Conservation (phyloP, 768 basidiomycete species). For the Tricholoma furcatifolium region DNA sequence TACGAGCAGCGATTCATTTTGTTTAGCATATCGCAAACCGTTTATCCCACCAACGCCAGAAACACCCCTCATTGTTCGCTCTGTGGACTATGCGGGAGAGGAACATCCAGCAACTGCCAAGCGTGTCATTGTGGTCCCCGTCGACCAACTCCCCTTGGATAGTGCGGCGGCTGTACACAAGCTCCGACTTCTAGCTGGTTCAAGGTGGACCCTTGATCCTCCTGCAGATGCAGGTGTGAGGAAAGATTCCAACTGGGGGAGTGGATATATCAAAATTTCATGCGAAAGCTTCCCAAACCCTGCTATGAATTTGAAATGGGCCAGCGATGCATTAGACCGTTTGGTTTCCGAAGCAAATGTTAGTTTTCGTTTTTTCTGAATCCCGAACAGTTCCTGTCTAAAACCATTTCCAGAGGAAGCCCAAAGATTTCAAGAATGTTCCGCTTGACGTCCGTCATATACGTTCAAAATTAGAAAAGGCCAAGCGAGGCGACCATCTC, state of each 20-base stretch:
- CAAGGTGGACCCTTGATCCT: slow-evolving; percentile 78
- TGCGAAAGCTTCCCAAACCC: slow-evolving; percentile 85
- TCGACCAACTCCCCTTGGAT: slow-evolving; percentile 69
- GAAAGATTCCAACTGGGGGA: slow-evolving; percentile 43
- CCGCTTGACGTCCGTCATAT: slow-evolving; percentile 86
- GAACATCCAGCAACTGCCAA: slow-evolving; percentile 70
- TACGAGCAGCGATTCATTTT: slow-evolving; percentile 2
- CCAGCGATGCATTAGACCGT: slow-evolving; percentile 79
- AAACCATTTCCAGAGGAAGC: slow-evolving; percentile 31
- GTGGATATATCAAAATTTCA: slow-evolving; percentile 88
- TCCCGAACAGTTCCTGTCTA: neutral
- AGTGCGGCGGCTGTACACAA: slow-evolving; percentile 71
- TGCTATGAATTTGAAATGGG: slow-evolving; percentile 93
- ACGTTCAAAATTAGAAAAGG: slow-evolving; percentile 67
- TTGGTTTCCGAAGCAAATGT: slow-evolving; percentile 86
- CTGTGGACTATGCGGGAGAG: slow-evolving; percentile 77
- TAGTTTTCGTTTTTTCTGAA: slow-evolving; percentile 29
- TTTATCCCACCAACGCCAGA: slow-evolving; percentile 65
- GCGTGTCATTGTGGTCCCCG: slow-evolving; percentile 70
- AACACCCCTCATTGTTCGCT: slow-evolving; percentile 68
- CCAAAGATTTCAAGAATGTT: slow-evolving; percentile 54
- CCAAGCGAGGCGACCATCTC: slow-evolving; percentile 69
- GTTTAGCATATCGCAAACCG: slow-evolving; percentile 74
- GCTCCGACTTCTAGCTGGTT: slow-evolving; percentile 85
- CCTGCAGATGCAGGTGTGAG: slow-evolving; percentile 68